These are phyloP conservation scores for Magnaporthiopsis poae DNA, from an alignment of 2,329 filamentous ascomycete species.

Conservation along the genomic window DNA sequence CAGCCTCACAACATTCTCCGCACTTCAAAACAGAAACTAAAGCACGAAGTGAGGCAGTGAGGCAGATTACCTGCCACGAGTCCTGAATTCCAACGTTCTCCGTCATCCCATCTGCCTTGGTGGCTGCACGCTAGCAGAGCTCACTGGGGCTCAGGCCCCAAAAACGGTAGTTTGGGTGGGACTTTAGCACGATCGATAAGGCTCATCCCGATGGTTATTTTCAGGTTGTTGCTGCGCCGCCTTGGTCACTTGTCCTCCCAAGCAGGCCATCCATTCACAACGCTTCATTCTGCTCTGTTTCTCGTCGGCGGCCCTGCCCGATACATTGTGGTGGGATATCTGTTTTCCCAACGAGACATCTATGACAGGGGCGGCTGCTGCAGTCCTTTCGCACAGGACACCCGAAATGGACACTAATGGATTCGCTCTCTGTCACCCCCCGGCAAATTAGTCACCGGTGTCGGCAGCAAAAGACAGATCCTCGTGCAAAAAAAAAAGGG, in stretches of 20 bases:
- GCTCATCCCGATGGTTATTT: neutral
- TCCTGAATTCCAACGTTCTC: neutral
- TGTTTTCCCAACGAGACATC: neutral
- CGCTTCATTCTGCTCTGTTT: neutral
- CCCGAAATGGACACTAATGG: neutral
- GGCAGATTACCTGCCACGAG: conserved; percentile 1
- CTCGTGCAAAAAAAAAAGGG: neutral
- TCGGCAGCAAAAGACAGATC: neutral
- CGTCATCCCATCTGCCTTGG: neutral
- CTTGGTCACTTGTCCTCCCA: neutral
- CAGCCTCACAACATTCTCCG: neutral
- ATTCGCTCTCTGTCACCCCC: neutral
- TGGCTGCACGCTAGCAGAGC: neutral
- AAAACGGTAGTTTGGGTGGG: neutral
- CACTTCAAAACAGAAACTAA: neutral
- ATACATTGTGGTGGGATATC: neutral
- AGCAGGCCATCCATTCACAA: neutral
- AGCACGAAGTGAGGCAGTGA: neutral
- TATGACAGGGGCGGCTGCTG: too few relatives aligned
- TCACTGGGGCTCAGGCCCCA: neutral
- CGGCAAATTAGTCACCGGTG: neutral
- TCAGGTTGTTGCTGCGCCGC: neutral
- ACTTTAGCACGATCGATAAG: neutral
- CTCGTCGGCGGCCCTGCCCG: neutral
- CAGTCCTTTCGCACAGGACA: neutral